Percentiles rank a stretch among this genome's conserved stretches.
phyloP scores from a whole-genome alignment of 2,329 filamentous ascomycete genomes.

The Phyllachora maydis region DNA sequence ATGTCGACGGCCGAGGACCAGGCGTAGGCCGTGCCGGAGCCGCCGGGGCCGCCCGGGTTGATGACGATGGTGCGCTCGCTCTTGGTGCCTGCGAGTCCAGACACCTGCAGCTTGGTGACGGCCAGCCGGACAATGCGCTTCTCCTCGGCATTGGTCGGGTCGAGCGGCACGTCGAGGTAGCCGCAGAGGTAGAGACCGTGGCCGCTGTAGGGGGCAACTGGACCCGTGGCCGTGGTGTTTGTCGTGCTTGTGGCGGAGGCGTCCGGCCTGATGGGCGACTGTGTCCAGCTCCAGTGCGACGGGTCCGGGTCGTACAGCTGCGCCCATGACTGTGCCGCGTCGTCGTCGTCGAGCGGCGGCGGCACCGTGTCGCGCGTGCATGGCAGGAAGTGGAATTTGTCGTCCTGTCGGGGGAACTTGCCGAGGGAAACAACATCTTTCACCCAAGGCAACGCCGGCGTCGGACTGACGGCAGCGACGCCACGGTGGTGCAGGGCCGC shows the following conservation, averaged over 20 bases:
- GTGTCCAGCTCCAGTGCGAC: constrained; percentile 23
- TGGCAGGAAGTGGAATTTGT: constrained; percentile 24
- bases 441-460: no score
- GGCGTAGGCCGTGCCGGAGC: constrained; percentile 19
- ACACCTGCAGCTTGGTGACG: constrained; percentile 26
- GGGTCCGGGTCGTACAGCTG: constrained; percentile 20
- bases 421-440: no score
- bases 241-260: no score
- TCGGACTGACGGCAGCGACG: no score
- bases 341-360: constrained; percentile 17
- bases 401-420: constrained; percentile 17
- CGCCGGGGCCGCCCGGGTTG: constrained; percentile 28
- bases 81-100: constrained; percentile 18
- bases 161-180: constrained; percentile 24
- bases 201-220: constrained; percentile 15
- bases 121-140: constrained; percentile 21
- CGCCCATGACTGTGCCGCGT: constrained; percentile 16
- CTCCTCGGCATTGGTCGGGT: constrained; percentile 23
- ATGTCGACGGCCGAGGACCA: constrained; percentile 16
- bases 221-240: constrained; percentile 2
- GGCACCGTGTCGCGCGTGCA: constrained; percentile 20
- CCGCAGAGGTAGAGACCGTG: constrained; percentile 25
- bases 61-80: constrained; percentile 25
- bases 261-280: no score
- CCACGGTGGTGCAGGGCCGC: no score